Conservation (phyloP, 306 rosid genomes). For the Arachis hypogaea region DNA sequence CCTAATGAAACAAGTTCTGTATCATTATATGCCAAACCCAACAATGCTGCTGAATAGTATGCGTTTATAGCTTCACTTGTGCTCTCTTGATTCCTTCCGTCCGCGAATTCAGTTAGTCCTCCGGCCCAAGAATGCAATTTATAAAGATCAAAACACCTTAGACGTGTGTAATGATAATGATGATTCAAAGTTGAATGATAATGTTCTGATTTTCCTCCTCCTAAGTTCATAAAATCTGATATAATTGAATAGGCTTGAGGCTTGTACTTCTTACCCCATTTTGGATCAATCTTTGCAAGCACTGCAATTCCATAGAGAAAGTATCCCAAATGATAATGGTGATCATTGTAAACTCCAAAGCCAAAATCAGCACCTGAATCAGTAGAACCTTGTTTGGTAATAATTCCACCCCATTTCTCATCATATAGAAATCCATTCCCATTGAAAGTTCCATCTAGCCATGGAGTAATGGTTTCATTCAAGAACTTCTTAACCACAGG, state of each 20-base stretch:
- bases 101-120: constrained; percentile 53
- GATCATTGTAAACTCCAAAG: constrained; percentile 65
- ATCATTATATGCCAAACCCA: constrained; percentile 35
- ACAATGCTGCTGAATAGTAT: constrained; percentile 31
- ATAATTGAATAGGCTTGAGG: constrained; percentile 52
- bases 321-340: constrained; percentile 65
- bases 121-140: constrained; percentile 79
- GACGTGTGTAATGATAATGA: constrained; percentile 33
- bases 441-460: constrained; percentile 59
- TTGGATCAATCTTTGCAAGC: constrained; percentile 66
- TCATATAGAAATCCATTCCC: constrained; percentile 42
- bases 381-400: constrained; percentile 57
- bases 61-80: constrained; percentile 70
- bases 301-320: constrained; percentile 42
- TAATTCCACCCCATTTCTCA: constrained; percentile 68
- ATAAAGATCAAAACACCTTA: constrained; percentile 67
- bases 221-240: constrained; percentile 53
- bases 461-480: constrained; percentile 60
- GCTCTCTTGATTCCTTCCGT: constrained; percentile 74
- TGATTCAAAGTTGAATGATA: too few relatives aligned
- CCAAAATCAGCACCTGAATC: constrained; percentile 64
- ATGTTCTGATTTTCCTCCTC: not conserved
- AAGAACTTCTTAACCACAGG: constrained; percentile 52
- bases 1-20: constrained; percentile 1
- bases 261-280: constrained; percentile 60